Percentiles rank a stretch among this genome's conserved stretches.
These are phyloP conservation scores for Sistotremastrum niveocremeum DNA, from an alignment of 768 basidiomycete species.

Conservation along the genomic window DNA sequence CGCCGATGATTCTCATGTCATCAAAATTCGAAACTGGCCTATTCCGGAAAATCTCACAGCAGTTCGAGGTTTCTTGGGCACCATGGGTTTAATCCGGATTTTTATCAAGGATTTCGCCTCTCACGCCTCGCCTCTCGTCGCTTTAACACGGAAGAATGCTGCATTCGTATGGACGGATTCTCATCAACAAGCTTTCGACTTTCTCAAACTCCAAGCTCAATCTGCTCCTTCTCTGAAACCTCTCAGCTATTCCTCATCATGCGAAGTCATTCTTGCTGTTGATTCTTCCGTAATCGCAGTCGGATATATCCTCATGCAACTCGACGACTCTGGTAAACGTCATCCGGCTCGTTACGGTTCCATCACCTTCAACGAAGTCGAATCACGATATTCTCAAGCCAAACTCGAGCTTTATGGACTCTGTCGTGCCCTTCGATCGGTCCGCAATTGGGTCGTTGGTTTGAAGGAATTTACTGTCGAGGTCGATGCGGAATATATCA, in stretches of 20 bases:
- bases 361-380: conserved; percentile 20
- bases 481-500: conserved; percentile 25
- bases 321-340: conserved; percentile 6
- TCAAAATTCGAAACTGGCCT: conserved; percentile 15
- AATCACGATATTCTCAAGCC: conserved; percentile 11
- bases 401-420: conserved; percentile 18
- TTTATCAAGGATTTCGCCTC: conserved; percentile 14
- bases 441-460: conserved; percentile 13
- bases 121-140: conserved; percentile 7
- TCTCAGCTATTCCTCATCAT: conserved; percentile 11
- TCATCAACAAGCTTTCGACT: too few species aligned
- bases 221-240: too few species aligned
- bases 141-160: conserved; percentile 11
- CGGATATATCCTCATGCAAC: conserved; percentile 16
- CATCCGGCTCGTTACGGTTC: conserved; percentile 24
- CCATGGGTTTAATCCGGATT: conserved; percentile 7
- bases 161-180: conserved; percentile 11
- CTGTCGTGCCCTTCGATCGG: conserved; percentile 2
- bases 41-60: conserved; percentile 8
- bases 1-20: conserved; percentile 14
- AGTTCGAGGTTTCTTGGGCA: conserved; percentile 15
- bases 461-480: conserved; percentile 22
- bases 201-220: too few species aligned
- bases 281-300: conserved; percentile 14
- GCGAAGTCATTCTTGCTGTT: conserved; percentile 11